phyloP scores from a whole-genome alignment of 202 grass and related monocot species.

The Elaeis oleifera region DNA sequence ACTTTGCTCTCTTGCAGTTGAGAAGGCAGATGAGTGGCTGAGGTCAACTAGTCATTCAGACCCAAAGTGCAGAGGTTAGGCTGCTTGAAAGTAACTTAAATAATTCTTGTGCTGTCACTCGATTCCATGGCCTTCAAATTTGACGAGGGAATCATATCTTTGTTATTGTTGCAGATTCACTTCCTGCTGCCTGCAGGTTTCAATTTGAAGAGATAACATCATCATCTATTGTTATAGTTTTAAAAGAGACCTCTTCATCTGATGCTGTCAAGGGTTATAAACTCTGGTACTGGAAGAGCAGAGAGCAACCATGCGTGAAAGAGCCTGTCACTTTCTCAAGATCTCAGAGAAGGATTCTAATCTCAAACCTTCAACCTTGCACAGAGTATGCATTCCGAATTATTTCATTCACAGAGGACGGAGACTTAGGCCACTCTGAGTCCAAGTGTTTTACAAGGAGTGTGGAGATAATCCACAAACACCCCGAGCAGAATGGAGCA shows the following conservation, averaged over 20 bases:
- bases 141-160: neutral
- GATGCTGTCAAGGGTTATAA: constrained; percentile 73
- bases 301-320: constrained; percentile 47
- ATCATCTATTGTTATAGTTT: constrained; percentile 62
- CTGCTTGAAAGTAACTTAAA: constrained; percentile 8
- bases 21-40: constrained; percentile 73
- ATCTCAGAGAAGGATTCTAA: constrained; percentile 75
- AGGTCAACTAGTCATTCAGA: constrained; percentile 31
- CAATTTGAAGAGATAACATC: constrained; percentile 72
- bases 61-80: constrained; percentile 56
- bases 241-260: constrained; percentile 63
- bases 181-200: constrained; percentile 83
- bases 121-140: neutral
- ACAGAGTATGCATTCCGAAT: constrained; percentile 89
- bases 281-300: constrained; percentile 84
- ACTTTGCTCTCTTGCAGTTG: constrained; percentile 71
- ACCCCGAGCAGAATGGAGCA: constrained; percentile 29
- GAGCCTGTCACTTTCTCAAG: constrained; percentile 53
- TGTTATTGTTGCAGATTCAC: constrained; percentile 60
- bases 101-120: neutral
- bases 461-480: constrained; percentile 47
- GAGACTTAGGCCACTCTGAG: constrained; percentile 87
- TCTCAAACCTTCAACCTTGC: constrained; percentile 77
- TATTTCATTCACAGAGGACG: constrained; percentile 82
- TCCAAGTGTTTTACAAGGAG: constrained; percentile 80